These are phyloP conservation scores for Cryptosporidium sp. DNA, from an alignment of 169 alveolate species.

Conservation along the genomic window DNA sequence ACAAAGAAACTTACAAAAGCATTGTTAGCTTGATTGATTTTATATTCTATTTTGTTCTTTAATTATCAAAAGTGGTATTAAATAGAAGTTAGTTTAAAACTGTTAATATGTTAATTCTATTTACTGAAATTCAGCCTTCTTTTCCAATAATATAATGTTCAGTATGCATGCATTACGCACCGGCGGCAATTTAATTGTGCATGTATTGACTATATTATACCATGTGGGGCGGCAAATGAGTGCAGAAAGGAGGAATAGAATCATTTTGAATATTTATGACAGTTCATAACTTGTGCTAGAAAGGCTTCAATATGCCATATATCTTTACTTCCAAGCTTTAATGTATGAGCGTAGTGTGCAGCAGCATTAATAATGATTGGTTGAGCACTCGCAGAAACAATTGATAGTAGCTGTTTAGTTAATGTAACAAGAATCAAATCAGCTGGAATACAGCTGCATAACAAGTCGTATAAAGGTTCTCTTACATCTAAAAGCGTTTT, in stretches of 20 bases:
- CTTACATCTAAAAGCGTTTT: slow-evolving; percentile 79
- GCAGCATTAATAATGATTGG: slow-evolving; percentile 57
- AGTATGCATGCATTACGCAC: neutral
- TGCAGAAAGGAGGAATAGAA: neutral
- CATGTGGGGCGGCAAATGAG: neutral
- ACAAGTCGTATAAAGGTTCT: slow-evolving; percentile 83
- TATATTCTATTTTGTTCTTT: no score
- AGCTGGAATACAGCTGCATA: slow-evolving; percentile 85
- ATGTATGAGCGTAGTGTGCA: slow-evolving; percentile 78
- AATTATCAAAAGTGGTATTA: neutral
- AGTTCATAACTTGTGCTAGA: slow-evolving; percentile 83
- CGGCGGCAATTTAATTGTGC: neutral
- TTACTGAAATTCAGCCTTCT: neutral
- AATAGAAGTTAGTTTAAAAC: neutral
- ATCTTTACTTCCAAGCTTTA: slow-evolving; percentile 83
- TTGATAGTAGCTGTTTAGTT: slow-evolving; percentile 76
- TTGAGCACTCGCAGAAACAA: slow-evolving; percentile 45
- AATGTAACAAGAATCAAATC: slow-evolving; percentile 80
- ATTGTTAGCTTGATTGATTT: neutral
- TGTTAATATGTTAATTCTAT: no score
- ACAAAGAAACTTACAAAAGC: neutral
- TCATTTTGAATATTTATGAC: slow-evolving; percentile 43
- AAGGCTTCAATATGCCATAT: slow-evolving; percentile 88
- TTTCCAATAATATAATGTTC: neutral
- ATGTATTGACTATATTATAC: neutral